Percentiles rank a stretch among this genome's conserved stretches.
phyloP scores from a whole-genome alignment of 73 alveolate species.

The Effrenium voratum region DNA sequence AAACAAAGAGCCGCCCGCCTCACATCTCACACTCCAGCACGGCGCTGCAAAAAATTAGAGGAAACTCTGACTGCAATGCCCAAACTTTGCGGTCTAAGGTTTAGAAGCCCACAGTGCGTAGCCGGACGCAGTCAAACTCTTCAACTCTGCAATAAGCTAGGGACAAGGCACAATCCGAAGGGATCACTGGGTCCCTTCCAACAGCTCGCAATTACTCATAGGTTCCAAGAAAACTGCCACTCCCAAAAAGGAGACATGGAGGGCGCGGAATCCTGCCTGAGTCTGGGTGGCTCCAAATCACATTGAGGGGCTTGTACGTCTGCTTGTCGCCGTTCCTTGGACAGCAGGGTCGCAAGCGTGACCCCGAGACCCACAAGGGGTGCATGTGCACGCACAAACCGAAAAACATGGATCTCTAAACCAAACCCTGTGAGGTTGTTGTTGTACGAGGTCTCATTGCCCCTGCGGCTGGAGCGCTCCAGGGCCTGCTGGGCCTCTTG shows the following conservation, averaged over 20 bases:
- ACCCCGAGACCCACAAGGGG: background rate
- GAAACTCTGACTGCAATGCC: no score
- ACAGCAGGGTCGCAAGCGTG: background rate
- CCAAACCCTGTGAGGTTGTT: background rate
- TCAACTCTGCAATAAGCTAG: no score
- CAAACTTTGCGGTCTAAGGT: no score
- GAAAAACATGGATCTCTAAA: background rate
- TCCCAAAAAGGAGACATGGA: background rate
- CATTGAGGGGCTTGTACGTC: conserved; percentile 28
- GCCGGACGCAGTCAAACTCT: no score
- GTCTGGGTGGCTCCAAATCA: conserved; percentile 38
- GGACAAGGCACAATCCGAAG: no score
- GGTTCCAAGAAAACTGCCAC: background rate
- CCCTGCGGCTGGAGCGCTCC: background rate
- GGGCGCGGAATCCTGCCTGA: conserved; percentile 15
- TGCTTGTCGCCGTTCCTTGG: background rate
- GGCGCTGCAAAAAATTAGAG: no score
- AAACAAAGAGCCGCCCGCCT: conserved; percentile 32
- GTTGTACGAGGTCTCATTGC: background rate
- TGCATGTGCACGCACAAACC: background rate
- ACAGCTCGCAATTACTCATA: background rate
- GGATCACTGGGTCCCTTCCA: background rate
- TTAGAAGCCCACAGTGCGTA: no score
- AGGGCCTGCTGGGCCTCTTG: conserved; percentile 1
- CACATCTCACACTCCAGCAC: no score